Evolutionary conservation across 2,329 filamentous ascomycete genomes (phyloP).

Genomic region (Colletotrichum lentis): DNA sequence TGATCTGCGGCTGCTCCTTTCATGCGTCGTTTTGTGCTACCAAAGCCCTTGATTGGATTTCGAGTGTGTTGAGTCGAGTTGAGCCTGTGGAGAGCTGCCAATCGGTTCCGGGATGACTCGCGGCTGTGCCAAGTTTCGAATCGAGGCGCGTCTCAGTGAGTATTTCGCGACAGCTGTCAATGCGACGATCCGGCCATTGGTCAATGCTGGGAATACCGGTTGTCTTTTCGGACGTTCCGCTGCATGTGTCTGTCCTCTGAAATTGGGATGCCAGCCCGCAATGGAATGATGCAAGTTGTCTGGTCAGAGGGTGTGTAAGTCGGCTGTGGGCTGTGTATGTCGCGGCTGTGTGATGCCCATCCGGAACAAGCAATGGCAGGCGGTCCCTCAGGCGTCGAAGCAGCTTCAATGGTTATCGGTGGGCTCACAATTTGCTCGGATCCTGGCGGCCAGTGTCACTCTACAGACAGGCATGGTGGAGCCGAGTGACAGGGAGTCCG

Average conservation of each 20-base stretch:
- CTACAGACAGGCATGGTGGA: conserved; percentile 8
- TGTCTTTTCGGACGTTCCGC: background rate
- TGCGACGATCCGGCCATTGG: conserved; percentile 16
- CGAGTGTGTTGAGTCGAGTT: background rate
- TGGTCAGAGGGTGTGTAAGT: background rate
- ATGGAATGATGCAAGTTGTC: background rate
- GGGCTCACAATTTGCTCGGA: conserved; percentile 8
- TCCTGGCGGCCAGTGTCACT: conserved; percentile 7
- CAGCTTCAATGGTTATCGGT: conserved; percentile 13
- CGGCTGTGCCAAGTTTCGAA: conserved; percentile 22
- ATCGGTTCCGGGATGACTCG: conserved; percentile 13
- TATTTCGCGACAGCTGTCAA: conserved; percentile 22
- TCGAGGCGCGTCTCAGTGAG: conserved; percentile 26
- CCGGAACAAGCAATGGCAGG: conserved; percentile 1
- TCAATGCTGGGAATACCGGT: conserved; percentile 7
- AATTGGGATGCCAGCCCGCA: background rate
- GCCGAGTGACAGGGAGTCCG: background rate
- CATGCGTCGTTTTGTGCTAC: conserved; percentile 3
- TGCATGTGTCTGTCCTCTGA: conserved; percentile 23
- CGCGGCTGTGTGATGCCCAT: background rate
- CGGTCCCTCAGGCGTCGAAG: background rate
- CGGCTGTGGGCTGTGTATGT: background rate
- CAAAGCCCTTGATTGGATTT: background rate
- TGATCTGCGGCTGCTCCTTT: conserved; percentile 28
- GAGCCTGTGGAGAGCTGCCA: background rate